Conservation (phyloP, 345 rosid genomes). For the Conringia planisiliqua region DNA sequence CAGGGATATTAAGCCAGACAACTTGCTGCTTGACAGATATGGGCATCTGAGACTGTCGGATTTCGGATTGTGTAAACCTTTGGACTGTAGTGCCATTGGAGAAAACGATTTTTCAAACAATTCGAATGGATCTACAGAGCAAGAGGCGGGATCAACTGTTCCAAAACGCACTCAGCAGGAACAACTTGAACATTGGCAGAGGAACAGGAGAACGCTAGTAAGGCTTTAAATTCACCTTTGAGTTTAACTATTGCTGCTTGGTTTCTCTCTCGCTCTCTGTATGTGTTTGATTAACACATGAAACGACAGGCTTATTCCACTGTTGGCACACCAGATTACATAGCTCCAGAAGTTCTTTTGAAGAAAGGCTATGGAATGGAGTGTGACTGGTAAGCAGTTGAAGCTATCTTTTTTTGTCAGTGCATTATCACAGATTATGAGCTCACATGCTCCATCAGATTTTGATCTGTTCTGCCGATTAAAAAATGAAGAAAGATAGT, state of each 20-base stretch:
- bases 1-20: constrained; percentile 67
- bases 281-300: constrained; percentile 1
- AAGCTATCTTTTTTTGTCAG: neutral
- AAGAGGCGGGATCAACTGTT: constrained; percentile 43
- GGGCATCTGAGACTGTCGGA: constrained; percentile 64
- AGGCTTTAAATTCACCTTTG: constrained; percentile 16
- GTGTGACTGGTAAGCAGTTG: constrained; percentile 76
- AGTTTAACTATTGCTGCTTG: neutral
- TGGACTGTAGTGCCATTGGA: constrained; percentile 55
- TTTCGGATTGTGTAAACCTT: constrained; percentile 66
- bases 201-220: constrained; percentile 60
- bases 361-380: constrained; percentile 99
- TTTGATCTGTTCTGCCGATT: neutral
- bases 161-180: constrained; percentile 63
- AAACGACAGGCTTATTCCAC: constrained; percentile 89
- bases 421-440: neutral
- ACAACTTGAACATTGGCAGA: constrained; percentile 64
- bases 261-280: neutral
- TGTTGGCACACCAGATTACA: constrained; percentile 96
- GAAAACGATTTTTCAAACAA: constrained; percentile 51
- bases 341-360: constrained; percentile 91
- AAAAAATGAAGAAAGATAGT: neutral
- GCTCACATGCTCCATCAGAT: neutral
- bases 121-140: constrained; percentile 31
- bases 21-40: constrained; percentile 54